A percentile compares a stretch with the other conserved stretches of the same genome.
Evolutionary conservation across 2,329 filamentous ascomycete species (phyloP).

Genomic region (Aspergillus nomiae): DNA sequence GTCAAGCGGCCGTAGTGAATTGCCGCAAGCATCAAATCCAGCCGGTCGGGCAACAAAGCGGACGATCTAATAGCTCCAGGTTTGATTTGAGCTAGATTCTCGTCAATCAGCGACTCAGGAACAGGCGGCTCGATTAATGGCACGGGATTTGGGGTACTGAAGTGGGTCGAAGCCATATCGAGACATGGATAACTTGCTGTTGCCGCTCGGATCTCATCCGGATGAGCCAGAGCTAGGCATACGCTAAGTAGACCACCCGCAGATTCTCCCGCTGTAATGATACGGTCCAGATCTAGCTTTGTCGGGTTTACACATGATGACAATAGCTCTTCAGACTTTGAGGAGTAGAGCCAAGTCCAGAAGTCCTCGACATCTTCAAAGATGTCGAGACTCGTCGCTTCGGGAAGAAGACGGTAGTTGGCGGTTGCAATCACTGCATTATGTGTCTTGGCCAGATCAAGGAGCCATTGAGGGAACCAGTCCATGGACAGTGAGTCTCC

Average conservation of each 20-base stretch:
- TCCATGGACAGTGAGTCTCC: conserved; percentile 30
- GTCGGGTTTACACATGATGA: conserved; percentile 12
- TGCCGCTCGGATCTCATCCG: conserved; percentile 31
- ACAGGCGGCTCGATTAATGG: background rate
- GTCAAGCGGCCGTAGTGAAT: conserved; percentile 19
- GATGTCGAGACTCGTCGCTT: conserved; percentile 50
- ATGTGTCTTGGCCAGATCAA: conserved; percentile 42
- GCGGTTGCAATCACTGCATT: conserved; percentile 49
- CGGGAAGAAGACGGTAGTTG: conserved; percentile 56
- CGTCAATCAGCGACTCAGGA: conserved; percentile 16
- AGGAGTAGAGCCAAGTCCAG: conserved; percentile 48
- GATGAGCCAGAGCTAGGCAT: conserved; percentile 27
- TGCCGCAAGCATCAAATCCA: conserved; percentile 22
- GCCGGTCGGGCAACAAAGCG: conserved; percentile 4
- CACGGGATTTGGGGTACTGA: background rate
- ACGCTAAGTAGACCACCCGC: conserved; percentile 35
- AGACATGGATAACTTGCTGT: conserved; percentile 37
- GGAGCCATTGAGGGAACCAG: conserved; percentile 36
- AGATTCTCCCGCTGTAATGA: conserved; percentile 32
- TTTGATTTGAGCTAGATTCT: conserved; percentile 5
- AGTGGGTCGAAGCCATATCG: conserved; percentile 25
- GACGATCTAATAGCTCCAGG: conserved; percentile 13
- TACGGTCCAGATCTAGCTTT: conserved; percentile 25
- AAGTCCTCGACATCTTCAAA: conserved; percentile 52
- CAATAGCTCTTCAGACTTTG: conserved; percentile 13